Evolutionary conservation across 2,329 filamentous ascomycete genomes (phyloP).

Genomic region (Fusarium equiseti): DNA sequence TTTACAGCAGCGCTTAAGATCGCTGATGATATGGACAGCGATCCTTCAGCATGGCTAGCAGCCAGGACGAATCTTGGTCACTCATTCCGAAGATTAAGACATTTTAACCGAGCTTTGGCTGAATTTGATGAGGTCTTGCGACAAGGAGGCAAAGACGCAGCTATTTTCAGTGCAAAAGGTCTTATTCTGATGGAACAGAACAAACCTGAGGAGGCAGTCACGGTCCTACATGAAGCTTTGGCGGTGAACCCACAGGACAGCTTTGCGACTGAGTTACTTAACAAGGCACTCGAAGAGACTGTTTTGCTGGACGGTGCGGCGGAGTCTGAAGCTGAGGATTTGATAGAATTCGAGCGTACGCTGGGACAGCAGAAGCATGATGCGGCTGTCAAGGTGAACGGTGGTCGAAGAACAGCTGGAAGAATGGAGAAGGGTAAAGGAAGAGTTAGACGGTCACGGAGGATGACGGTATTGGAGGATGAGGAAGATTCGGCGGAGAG

Average conservation of each 20-base stretch:
- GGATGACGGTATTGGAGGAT: slow-evolving; percentile 51
- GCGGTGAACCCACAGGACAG: slow-evolving; percentile 83
- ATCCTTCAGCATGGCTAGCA: slow-evolving; percentile 84
- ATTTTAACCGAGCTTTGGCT: slow-evolving; percentile 77
- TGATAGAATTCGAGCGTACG: slow-evolving; percentile 65
- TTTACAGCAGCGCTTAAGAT: slow-evolving; percentile 84
- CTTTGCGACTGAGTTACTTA: slow-evolving; percentile 82
- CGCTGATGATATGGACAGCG: slow-evolving; percentile 83
- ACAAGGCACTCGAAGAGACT: slow-evolving; percentile 76
- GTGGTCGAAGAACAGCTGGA: slow-evolving; percentile 43
- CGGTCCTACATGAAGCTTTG: slow-evolving; percentile 85
- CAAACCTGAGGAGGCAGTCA: slow-evolving; percentile 80
- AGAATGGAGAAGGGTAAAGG: slow-evolving; percentile 60
- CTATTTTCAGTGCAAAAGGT: slow-evolving; percentile 85
- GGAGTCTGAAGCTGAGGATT: slow-evolving; percentile 60
- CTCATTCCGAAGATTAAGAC: slow-evolving; percentile 79
- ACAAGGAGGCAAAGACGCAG: slow-evolving; percentile 81
- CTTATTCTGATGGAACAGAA: slow-evolving; percentile 84
- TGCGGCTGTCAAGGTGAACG: slow-evolving; percentile 56
- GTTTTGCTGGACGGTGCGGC: slow-evolving; percentile 60
- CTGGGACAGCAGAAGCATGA: slow-evolving; percentile 61
- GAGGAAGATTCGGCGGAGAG: slow-evolving; percentile 53
- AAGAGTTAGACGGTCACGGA: slow-evolving; percentile 53
- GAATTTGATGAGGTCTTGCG: slow-evolving; percentile 91
- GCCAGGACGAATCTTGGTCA: slow-evolving; percentile 92